A percentile compares a stretch with the other conserved stretches of the same genome.
These are phyloP conservation scores for Phaseolus coccineus DNA, from an alignment of 331 rosid species.

Conservation along the genomic window DNA sequence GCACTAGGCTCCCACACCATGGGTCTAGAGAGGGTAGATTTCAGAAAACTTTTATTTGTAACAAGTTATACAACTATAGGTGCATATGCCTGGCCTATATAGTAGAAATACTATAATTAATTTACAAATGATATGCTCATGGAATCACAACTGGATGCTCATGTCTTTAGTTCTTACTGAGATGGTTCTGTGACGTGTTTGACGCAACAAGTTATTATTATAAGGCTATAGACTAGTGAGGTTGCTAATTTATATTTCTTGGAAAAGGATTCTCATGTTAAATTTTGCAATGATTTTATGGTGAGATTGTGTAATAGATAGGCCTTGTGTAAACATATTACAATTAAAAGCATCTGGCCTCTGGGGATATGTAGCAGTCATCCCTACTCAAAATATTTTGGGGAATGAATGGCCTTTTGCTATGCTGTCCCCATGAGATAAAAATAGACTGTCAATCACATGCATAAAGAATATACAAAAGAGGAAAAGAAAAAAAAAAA, in stretches of 20 bases:
- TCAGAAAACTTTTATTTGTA: not conserved
- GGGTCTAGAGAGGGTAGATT: not conserved
- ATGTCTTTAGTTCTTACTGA: slow-evolving; percentile 1
- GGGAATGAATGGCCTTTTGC: slow-evolving; percentile 4
- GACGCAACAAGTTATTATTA: slow-evolving; percentile 22
- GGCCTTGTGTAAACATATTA: not conserved
- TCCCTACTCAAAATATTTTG: not conserved
- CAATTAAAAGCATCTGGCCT: slow-evolving; percentile 7
- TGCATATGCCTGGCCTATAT: not conserved
- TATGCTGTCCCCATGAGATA: slow-evolving; percentile 21
- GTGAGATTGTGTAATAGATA: slow-evolving; percentile 29
- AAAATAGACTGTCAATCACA: slow-evolving; percentile 9
- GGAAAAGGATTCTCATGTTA: slow-evolving; percentile 9
- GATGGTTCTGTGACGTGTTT: slow-evolving; percentile 15
- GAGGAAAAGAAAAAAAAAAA: not conserved
- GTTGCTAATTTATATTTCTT: not conserved
- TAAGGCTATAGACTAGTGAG: slow-evolving; percentile 36
- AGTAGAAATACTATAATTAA: slow-evolving; percentile 19
- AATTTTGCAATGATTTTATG: slow-evolving; percentile 30
- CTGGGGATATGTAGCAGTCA: slow-evolving; percentile 10
- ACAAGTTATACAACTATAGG: no score
- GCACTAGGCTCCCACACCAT: not conserved
- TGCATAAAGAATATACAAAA: not conserved
- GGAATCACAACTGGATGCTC: slow-evolving; percentile 17
- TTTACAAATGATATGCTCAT: slow-evolving; percentile 12